Base-by-base conservation (phyloP, 2,329 filamentous ascomycete genomes). In the Xylariaceae sp. region DNA sequence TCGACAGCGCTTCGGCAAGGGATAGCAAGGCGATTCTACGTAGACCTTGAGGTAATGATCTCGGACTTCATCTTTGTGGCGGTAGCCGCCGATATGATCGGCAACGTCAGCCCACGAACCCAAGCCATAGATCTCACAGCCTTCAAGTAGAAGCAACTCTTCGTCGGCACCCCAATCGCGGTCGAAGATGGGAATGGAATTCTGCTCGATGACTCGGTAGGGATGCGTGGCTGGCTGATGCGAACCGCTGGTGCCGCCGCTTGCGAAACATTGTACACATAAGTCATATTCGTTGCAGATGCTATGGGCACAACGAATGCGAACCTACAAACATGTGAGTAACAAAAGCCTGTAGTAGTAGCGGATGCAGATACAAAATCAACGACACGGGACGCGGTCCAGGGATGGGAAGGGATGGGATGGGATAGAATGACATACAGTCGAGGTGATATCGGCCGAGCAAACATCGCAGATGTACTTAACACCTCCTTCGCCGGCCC, bases 391-490 rank as follows among this genome's bases (percentile, higher is more conserved):
- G n/a, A 37, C 6, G 23, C 30, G 15, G 54, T 53, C 18, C 30
- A 17, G 3, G 23, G 23, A 30, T 23, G 17, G 17, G 17, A 17
- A 1, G 17, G 17, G 17, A 17, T 18, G 17, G 17, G 17, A 30
- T 30, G 23, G 23, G 35, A 47, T 51, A 53, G 52, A 34, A 62
- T 63, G 50, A 80, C 88, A 71, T 82, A 96, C 94, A 51, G 94
- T 99, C 4, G 92, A 94, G 51, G 94, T 99, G 67, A 99, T 96
- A 74, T 99, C 94, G 59, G 90, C 90, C 50, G 91, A 96, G 75
- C 94, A 99, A 60, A 96, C 88, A 75, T 99, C 95, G 79, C 94
- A 99, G 66, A 97, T 91, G 74, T 96, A 99, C 74, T 97, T 97
- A 37, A 92, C 89, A 64, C 90, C 90, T 52, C 89, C 92, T 73